A percentile compares a stretch with the other conserved stretches of the same genome.
These are phyloP conservation scores for Penicillium sp. DNA, from an alignment of 2,329 filamentous ascomycete species.

Conservation along the genomic window DNA sequence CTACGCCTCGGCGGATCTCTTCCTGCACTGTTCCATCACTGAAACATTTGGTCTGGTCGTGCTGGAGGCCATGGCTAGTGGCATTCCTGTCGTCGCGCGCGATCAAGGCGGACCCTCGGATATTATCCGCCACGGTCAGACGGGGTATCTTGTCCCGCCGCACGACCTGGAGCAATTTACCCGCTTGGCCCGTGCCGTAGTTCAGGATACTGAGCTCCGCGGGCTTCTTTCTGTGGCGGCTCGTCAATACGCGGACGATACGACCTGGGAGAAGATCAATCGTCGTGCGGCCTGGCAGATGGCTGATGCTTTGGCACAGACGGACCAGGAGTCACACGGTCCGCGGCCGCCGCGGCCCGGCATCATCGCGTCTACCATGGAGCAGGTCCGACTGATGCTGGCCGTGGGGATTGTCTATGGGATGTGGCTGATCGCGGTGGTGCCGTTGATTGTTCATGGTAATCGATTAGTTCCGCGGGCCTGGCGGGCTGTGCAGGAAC, in stretches of 20 bases:
- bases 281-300: slow-evolving; percentile 70
- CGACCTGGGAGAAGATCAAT: slow-evolving; percentile 74
- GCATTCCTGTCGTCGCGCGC: slow-evolving; percentile 69
- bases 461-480: slow-evolving; percentile 30
- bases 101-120: slow-evolving; percentile 73
- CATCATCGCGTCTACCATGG: slow-evolving; percentile 19
- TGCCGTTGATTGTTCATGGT: slow-evolving; percentile 43
- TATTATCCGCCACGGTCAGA: slow-evolving; percentile 63
- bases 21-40: slow-evolving; percentile 72
- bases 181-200: slow-evolving; percentile 55
- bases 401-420: slow-evolving; percentile 39
- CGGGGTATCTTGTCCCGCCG: slow-evolving; percentile 65
- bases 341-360: slow-evolving; percentile 18
- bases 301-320: slow-evolving; percentile 48
- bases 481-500: slow-evolving; percentile 21
- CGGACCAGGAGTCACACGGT: slow-evolving; percentile 22
- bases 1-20: slow-evolving; percentile 71
- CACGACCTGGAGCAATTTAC: slow-evolving; percentile 65
- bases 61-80: slow-evolving; percentile 72
- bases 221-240: slow-evolving; percentile 53
- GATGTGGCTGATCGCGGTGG: slow-evolving; percentile 44
- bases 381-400: slow-evolving; percentile 31
- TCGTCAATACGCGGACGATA: slow-evolving; percentile 62
- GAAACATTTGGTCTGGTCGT: slow-evolving; percentile 75
- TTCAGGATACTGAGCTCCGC: slow-evolving; percentile 51